Base-by-base conservation (phyloP, 768 basidiomycete species). In the Pleurotus giganteus region DNA sequence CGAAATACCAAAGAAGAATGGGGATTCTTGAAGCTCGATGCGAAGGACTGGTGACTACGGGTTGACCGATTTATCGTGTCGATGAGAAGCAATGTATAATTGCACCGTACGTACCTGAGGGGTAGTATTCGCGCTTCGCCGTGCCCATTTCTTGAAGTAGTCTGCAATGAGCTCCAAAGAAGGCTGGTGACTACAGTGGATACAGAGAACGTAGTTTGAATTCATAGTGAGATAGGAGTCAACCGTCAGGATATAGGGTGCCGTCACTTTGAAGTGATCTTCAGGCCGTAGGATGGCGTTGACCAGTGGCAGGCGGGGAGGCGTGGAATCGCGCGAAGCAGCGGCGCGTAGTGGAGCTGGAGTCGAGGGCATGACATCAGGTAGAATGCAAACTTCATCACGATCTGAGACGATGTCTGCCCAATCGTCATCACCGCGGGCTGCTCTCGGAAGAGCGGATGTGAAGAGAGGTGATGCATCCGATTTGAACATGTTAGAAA, bases 131-230 rank as follows among this genome's bases (percentile, higher is more conserved):
- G 54, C 53, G 43, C 71, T 71, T 13, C 58, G 47, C 42, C 63
- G 71, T 0, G 63, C 69, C 71, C 72, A 74, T 53, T 69, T 74
- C 17, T 69, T 67, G 56, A 75, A 57, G 56, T 76, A 76, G 8
- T 61, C 49, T 11, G 62, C 65, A 17, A 75, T 53, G 3, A 73
- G 59, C 24, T 73, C 69, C 2, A 76, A 63, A 34, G 68, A 74
- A 2, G 65, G 60, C 45, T 74, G 71, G 50, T 75, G 74, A 57
- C 73, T 75, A 47, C 69, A 66, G 51, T 72, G 69, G 15, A 76
- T 58, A 26, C 65, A 44, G 24, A 74, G 61, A 1, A 63, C 60
- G 39, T 58, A 27, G 11, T 46, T 56, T 12, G 43, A 32, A 27
- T 44, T 12, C 8, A 34, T 47, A 12, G 60, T 60, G 3, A 62